phyloP scores from a whole-genome alignment of 2,329 filamentous ascomycete species.

The Fusarium setosum region DNA sequence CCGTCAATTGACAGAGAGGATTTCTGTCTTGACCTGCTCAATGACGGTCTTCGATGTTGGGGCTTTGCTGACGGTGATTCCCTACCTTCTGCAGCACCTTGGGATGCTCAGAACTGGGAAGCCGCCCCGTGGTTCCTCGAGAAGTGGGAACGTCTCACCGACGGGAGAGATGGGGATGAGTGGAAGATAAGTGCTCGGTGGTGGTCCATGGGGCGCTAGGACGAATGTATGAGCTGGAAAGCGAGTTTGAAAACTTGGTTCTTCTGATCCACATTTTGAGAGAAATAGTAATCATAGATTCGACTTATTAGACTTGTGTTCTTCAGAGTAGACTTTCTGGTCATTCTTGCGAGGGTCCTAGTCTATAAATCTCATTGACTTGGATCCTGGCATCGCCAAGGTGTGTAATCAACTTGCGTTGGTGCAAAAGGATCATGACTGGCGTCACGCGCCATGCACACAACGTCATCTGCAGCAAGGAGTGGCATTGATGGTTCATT shows the following conservation, averaged over 20 bases:
- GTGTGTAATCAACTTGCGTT: background rate
- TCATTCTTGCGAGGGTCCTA: background rate
- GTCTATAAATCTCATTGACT: background rate
- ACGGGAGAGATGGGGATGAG: constrained; percentile 14
- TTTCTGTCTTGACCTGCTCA: background rate
- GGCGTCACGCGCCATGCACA: background rate
- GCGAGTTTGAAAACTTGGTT: background rate
- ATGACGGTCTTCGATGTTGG: background rate
- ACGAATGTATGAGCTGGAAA: background rate
- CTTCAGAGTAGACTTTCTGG: background rate
- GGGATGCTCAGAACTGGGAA: constrained; percentile 23
- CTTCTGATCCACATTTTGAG: background rate
- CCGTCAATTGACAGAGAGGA: background rate
- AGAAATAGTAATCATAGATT: background rate
- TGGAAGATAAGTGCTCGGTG: constrained; percentile 18
- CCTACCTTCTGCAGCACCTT: background rate
- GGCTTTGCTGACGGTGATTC: background rate
- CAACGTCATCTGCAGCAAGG: background rate
- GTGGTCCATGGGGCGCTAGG: constrained; percentile 14
- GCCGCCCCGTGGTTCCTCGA: constrained; percentile 19
- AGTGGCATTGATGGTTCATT: background rate
- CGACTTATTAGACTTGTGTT: background rate
- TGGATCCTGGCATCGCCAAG: background rate
- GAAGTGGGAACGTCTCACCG: constrained; percentile 11
- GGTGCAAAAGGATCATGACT: background rate